Base-by-base conservation (phyloP, 805 yeast genomes). In the Tetrapisispora taiwanensis region DNA sequence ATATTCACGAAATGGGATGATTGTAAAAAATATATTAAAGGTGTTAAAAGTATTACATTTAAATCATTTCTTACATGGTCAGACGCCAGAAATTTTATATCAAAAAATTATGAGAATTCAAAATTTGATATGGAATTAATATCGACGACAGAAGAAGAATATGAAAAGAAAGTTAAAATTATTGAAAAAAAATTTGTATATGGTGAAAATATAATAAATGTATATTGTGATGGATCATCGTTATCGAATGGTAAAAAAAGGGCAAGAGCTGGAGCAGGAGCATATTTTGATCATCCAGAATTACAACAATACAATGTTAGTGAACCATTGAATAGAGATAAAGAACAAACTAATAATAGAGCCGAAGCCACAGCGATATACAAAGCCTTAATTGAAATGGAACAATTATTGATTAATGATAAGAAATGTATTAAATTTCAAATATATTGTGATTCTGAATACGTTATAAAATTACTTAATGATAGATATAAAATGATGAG, bases 191-290 rank as follows among this genome's bases (percentile, higher is more conserved):
- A 31, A n/a, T 32, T 20, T 15, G 14, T 8, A 32, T 32, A 22
- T 12, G 30, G 42, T 12, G 19, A 22, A 3, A 30, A 39, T 8
- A 18, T 15, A 13, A 32, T 39, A 9, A 26, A 39, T 20, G 62
- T 86, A 0, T 88, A 75, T 54, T 80, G 86, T 18, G 97, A 88
- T 61, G 97, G 96, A 0, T 84, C 95, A 0, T 69, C 80, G 0
- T 65, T 79, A 9, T 72, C 75, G 4, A 81, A 82, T 52, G 88
- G 87, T 0, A 65, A 55, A 2, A 12, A 39, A 3, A 18, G 20
- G 5, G 58, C 65, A 8, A 46, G 54, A 14, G 64, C 66, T 0
- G 96, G 97, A 0, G 78, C 74, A 54, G 97, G 95, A 20, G 84
- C 83, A 0, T 86, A 66, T 58, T 85, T 73, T 58, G 89, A 87